Evolutionary conservation across 495 filamentous ascomycete species (phyloP).

Genomic region (Neohortaea acidophila): DNA sequence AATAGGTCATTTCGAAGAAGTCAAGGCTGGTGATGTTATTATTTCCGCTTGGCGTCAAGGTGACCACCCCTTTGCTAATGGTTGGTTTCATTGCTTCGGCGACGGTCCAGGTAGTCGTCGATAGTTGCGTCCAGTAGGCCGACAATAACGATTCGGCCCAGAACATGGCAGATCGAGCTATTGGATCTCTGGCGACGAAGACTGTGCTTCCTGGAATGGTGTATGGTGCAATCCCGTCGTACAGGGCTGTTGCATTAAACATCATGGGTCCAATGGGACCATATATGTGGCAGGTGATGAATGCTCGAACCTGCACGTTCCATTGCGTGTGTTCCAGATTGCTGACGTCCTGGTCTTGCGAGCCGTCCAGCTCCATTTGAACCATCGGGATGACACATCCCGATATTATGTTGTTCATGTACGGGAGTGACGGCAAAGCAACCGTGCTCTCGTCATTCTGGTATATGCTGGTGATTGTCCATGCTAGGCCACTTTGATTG

Average conservation of each 20-base stretch:
- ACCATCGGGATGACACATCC: slow-evolving; percentile 20
- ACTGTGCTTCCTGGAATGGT: slow-evolving; percentile 5
- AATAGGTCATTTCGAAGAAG: neutral
- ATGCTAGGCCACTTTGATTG: slow-evolving; percentile 21
- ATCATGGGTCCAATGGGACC: slow-evolving; percentile 4
- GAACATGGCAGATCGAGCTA: slow-evolving; percentile 14
- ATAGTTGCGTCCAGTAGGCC: slow-evolving; percentile 4
- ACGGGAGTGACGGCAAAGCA: slow-evolving; percentile 17
- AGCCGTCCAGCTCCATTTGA: slow-evolving; percentile 16
- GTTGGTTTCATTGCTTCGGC: neutral
- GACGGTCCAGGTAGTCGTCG: slow-evolving; percentile 1
- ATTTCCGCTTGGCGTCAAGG: neutral
- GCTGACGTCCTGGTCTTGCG: neutral
- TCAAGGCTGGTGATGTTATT: neutral
- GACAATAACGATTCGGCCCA: slow-evolving; percentile 19
- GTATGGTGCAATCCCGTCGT: slow-evolving; percentile 16
- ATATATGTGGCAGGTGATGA: slow-evolving; percentile 4
- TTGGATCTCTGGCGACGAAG: slow-evolving; percentile 7
- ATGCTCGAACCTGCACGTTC: slow-evolving; percentile 4
- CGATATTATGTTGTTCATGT: slow-evolving; percentile 19
- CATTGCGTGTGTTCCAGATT: slow-evolving; percentile 5
- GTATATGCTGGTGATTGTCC: slow-evolving; percentile 21
- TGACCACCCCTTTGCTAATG: neutral
- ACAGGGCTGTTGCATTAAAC: slow-evolving; percentile 21
- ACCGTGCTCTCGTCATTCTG: slow-evolving; percentile 6